These are phyloP conservation scores for Recurvomyces mirabilis DNA, from an alignment of 495 filamentous ascomycete genomes.

Conservation along the genomic window DNA sequence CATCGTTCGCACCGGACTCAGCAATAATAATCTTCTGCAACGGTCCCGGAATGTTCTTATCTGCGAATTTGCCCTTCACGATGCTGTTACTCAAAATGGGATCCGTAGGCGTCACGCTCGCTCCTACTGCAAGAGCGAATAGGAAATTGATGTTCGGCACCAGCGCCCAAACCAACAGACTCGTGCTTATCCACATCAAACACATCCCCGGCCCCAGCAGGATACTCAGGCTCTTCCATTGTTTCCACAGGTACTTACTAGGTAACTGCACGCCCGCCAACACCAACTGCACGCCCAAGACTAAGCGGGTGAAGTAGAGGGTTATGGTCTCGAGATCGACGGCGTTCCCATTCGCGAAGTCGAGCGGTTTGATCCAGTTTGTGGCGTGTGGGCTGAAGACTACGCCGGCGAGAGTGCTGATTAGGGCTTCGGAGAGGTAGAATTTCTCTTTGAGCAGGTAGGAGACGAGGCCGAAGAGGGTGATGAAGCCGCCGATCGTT, in stretches of 20 bases:
- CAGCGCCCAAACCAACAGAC: constrained; percentile 65
- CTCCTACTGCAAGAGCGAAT: constrained; percentile 64
- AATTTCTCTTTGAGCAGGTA: constrained; percentile 83
- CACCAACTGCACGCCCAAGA: constrained; percentile 83
- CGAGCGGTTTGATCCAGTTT: constrained; percentile 63
- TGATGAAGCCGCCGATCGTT: constrained; percentile 76
- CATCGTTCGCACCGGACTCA: constrained; percentile 86
- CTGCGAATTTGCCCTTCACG: constrained; percentile 88
- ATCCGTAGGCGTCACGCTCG: constrained; percentile 86
- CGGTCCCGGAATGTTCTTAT: constrained; percentile 72
- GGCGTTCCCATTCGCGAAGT: constrained; percentile 58
- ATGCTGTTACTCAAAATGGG: constrained; percentile 82
- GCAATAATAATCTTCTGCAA: constrained; percentile 81
- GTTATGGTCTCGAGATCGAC: constrained; percentile 55
- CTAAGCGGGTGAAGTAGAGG: constrained; percentile 74
- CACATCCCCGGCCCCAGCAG: constrained; percentile 81
- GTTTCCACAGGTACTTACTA: constrained; percentile 63
- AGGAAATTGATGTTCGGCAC: constrained; percentile 64
- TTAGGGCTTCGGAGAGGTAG: constrained; percentile 84
- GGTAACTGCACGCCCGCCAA: constrained; percentile 87
- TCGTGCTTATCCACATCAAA: constrained; percentile 78
- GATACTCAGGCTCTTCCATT: constrained; percentile 69
- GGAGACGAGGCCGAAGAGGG: constrained; percentile 76
- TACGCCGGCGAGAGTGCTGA: constrained; percentile 70
- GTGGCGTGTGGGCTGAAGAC: constrained; percentile 65